phyloP scores from a whole-genome alignment of 2,329 filamentous ascomycete genomes.

The Botryosphaeria agaves region DNA sequence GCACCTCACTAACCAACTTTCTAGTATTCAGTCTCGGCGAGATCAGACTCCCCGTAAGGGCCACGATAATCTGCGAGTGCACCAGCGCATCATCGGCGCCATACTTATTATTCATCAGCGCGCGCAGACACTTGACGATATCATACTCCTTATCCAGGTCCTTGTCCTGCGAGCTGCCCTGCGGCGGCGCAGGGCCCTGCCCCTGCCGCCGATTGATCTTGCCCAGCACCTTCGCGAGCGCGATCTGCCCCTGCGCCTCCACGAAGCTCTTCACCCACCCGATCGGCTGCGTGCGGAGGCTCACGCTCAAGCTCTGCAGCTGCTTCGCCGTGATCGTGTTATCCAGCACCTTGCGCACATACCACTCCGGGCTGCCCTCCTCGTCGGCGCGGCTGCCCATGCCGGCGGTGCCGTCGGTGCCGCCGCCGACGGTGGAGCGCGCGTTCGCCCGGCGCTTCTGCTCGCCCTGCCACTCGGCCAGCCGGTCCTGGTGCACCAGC shows the following conservation, averaged over 20 bases:
- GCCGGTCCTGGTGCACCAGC: slow-evolving; percentile 80
- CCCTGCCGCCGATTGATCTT: slow-evolving; percentile 85
- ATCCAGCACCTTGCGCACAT: slow-evolving; percentile 91
- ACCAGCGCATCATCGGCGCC: slow-evolving; percentile 87
- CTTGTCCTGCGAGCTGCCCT: slow-evolving; percentile 47
- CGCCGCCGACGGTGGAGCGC: slow-evolving; percentile 41
- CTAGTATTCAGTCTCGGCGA: slow-evolving; percentile 80
- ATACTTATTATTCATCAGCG: slow-evolving; percentile 98
- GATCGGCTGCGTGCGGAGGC: slow-evolving; percentile 87
- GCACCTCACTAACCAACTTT: slow-evolving; percentile 86
- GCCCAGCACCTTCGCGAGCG: slow-evolving; percentile 78
- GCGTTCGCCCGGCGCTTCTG: slow-evolving; percentile 70
- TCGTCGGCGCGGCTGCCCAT: slow-evolving; percentile 67
- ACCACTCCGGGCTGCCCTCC: slow-evolving; percentile 95
- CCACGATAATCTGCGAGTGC: slow-evolving; percentile 79
- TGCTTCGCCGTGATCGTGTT: slow-evolving; percentile 86
- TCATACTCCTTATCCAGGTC: slow-evolving; percentile 88
- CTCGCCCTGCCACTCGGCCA: slow-evolving; percentile 87
- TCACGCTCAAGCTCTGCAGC: slow-evolving; percentile 83
- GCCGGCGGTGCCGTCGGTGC: slow-evolving; percentile 48
- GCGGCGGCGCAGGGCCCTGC: slow-evolving; percentile 49
- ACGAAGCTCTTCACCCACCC: slow-evolving; percentile 94
- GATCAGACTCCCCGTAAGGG: slow-evolving; percentile 70
- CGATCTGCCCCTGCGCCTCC: slow-evolving; percentile 92
- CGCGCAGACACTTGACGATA: slow-evolving; percentile 93